Evolutionary conservation across 768 basidiomycete genomes (phyloP).

Genomic region (Naganishia vaughanmartiniae): DNA sequence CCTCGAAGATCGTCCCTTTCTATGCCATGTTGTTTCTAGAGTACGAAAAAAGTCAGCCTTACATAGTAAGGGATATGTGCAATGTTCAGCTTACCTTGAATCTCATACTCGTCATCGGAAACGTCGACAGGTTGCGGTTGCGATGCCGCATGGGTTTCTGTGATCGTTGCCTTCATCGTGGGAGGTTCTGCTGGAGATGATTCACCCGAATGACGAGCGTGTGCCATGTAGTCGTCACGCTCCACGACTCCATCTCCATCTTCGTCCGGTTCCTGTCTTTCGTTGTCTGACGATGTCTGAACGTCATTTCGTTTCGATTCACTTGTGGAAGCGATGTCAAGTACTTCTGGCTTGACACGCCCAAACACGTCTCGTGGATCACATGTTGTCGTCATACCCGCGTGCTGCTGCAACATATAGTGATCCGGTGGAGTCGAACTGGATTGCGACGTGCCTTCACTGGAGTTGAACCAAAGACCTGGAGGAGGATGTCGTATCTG

Average conservation of each 20-base stretch:
- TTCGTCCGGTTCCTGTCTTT: not conserved
- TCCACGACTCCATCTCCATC: not conserved
- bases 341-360: not conserved
- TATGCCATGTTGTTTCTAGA: not conserved
- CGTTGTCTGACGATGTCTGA: not conserved
- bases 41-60: not conserved
- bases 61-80: not conserved
- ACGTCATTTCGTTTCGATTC: not conserved
- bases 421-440: constrained; percentile 6
- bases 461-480: not conserved
- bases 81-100: not conserved
- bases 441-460: not conserved
- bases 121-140: not conserved
- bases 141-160: not conserved
- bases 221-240: not conserved
- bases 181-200: not conserved
- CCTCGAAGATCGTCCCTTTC: not conserved
- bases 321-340: not conserved
- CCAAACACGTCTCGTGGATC: constrained; percentile 22
- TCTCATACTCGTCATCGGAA: not conserved
- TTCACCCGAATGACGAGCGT: not conserved
- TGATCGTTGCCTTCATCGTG: not conserved
- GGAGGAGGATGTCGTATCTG: not conserved
- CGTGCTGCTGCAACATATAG: not conserved
- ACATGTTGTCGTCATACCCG: constrained; percentile 1